Conservation (phyloP, 2,329 filamentous ascomycete species). For the Alternaria sp. region DNA sequence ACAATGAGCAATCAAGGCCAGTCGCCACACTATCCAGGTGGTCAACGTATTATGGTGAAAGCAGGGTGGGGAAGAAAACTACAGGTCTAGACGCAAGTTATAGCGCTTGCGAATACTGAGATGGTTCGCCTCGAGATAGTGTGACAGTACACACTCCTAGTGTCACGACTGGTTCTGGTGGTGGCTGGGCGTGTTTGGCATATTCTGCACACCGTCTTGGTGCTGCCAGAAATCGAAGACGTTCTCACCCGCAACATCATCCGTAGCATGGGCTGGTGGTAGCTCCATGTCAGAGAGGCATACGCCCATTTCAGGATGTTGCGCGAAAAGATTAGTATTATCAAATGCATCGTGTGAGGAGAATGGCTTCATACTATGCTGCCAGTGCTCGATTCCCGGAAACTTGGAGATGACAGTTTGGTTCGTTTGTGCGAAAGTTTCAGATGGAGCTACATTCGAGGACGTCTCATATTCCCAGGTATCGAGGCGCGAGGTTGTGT, state of each 20-base stretch:
- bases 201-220: conserved; percentile 4
- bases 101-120: neutral
- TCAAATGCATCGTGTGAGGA: neutral
- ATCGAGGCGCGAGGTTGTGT: neutral
- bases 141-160: neutral
- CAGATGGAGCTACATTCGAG: neutral
- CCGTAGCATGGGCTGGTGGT: neutral
- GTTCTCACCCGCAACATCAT: neutral
- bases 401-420: neutral
- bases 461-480: conserved; percentile 14
- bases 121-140: neutral
- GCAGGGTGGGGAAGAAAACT: neutral
- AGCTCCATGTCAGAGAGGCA: conserved; percentile 17
- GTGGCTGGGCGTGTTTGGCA: neutral
- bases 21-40: conserved; percentile 7
- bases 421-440: neutral
- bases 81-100: neutral
- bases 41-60: neutral
- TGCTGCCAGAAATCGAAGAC: conserved; percentile 12
- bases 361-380: conserved; percentile 1
- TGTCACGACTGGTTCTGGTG: neutral
- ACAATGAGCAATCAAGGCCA: neutral
- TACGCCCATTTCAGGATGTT: conserved; percentile 12
- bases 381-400: conserved; percentile 2
- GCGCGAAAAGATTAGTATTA: conserved; percentile 10